A percentile compares a stretch with the other conserved stretches of the same genome.
phyloP scores from a whole-genome alignment of 2,329 filamentous ascomycete species.

The Claviceps humidiphila region DNA sequence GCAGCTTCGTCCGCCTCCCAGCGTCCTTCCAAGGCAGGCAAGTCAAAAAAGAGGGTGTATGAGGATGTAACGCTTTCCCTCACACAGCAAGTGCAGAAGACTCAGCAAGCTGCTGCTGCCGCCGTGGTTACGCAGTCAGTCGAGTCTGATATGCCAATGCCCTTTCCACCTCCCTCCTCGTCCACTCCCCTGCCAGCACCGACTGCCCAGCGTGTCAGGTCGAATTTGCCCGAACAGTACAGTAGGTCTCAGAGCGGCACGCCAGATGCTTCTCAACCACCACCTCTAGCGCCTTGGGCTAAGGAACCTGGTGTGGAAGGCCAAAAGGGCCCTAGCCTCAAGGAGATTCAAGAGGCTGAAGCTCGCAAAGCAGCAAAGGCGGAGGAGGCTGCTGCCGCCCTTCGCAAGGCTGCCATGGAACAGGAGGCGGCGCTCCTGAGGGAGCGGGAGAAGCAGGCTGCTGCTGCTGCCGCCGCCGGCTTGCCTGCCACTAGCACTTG shows the following conservation, averaged over 20 bases:
- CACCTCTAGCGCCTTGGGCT: conserved; percentile 88
- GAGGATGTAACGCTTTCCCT: conserved; percentile 44
- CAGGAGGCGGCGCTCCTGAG: conserved; percentile 54
- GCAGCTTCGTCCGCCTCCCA: neutral
- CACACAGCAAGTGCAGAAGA: conserved; percentile 75
- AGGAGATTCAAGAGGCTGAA: conserved; percentile 93
- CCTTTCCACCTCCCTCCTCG: conserved; percentile 58
- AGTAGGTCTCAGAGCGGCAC: conserved; percentile 65
- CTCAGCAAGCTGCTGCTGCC: conserved; percentile 35
- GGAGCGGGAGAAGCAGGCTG: conserved; percentile 40
- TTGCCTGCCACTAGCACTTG: conserved; percentile 82
- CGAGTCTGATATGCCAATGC: conserved; percentile 56
- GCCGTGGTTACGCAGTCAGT: conserved; percentile 31
- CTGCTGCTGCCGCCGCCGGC: conserved; percentile 53
- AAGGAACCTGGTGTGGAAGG: conserved; percentile 60
- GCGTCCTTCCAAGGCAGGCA: conserved; percentile 5
- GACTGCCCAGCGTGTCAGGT: conserved; percentile 70
- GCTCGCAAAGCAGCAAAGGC: conserved; percentile 83
- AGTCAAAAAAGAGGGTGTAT: conserved; percentile 19
- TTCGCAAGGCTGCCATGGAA: conserved; percentile 65
- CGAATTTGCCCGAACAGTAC: conserved; percentile 68
- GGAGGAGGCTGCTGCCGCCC: conserved; percentile 66
- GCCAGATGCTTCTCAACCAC: conserved; percentile 45
- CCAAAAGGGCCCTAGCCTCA: conserved; percentile 79
- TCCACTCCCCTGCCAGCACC: conserved; percentile 77